phyloP scores from a whole-genome alignment of 371 early-diverging fungal genomes.

The Dichotomocladium elegans region DNA sequence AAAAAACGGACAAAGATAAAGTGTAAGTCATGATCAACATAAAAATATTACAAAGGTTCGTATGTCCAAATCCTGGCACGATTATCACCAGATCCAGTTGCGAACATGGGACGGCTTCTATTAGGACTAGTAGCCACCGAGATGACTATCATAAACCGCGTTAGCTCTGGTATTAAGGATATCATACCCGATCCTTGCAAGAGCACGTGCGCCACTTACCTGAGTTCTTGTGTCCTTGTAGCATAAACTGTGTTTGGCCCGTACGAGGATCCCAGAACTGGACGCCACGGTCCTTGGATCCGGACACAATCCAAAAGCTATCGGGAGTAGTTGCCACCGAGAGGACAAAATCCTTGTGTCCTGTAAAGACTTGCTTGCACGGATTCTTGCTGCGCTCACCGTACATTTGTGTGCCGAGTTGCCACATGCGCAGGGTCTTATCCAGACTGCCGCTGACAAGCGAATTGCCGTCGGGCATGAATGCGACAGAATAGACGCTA shows the following conservation, averaged over 20 bases:
- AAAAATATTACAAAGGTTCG: constrained; percentile 23
- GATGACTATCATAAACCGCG: constrained; percentile 73
- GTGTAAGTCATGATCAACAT: not conserved
- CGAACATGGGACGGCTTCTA: constrained; percentile 77
- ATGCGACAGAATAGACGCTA: constrained; percentile 93
- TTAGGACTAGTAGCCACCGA: constrained; percentile 84
- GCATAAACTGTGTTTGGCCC: constrained; percentile 80
- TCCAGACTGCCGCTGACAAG: constrained; percentile 93
- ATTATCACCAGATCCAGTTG: constrained; percentile 95
- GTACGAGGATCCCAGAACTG: constrained; percentile 91
- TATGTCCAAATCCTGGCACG: constrained; percentile 93
- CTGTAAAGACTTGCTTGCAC: constrained; percentile 55
- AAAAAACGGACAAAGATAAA: constrained; percentile 7
- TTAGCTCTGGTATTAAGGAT: not conserved
- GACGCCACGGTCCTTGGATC: constrained; percentile 92
- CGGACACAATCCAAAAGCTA: constrained; percentile 91
- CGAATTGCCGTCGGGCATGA: constrained; percentile 88
- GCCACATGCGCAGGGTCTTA: constrained; percentile 92
- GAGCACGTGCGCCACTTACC: constrained; percentile 35
- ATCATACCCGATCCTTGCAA: not conserved
- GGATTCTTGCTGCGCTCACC: constrained; percentile 23
- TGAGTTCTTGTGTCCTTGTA: constrained; percentile 96
- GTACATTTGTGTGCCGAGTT: constrained; percentile 46
- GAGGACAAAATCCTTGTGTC: constrained; percentile 92
- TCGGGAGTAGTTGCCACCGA: constrained; percentile 91